phyloP scores from a whole-genome alignment of 345 rosid species.

The Brassica juncea region DNA sequence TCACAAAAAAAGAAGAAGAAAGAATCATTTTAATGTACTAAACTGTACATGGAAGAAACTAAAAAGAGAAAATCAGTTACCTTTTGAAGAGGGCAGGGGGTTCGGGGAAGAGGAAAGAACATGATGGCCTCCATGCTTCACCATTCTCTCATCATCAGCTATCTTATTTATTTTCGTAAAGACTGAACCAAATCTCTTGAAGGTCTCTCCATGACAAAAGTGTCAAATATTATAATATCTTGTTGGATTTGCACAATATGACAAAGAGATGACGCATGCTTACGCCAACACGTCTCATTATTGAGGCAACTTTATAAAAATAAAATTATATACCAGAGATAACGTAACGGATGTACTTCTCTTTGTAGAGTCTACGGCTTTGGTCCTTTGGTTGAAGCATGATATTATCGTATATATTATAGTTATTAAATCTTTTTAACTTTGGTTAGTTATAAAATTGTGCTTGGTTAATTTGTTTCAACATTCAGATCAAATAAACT shows the following conservation, averaged over 20 bases:
- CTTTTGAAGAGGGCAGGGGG: conserved; percentile 54
- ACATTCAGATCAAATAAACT: neutral
- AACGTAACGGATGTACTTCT: neutral
- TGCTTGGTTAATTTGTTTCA: neutral
- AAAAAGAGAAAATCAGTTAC: conserved; percentile 19
- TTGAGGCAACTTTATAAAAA: conserved; percentile 8
- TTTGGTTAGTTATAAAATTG: too few relatives aligned
- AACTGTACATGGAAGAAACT: conserved; percentile 12
- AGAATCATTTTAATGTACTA: conserved; percentile 6
- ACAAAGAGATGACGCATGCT: conserved; percentile 54
- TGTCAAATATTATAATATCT: conserved; percentile 28
- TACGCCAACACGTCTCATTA: conserved; percentile 54
- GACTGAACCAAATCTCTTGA: conserved; percentile 46
- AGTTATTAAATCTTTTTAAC: too few relatives aligned
- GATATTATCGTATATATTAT: too few relatives aligned
- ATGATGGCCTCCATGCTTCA: conserved; percentile 77
- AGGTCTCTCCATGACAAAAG: conserved; percentile 36
- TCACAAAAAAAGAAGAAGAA: too few relatives aligned
- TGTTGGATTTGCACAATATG: conserved; percentile 34
- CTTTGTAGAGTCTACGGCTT: neutral
- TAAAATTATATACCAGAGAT: conserved; percentile 6
- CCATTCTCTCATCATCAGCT: conserved; percentile 43
- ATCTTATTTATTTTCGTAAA: conserved; percentile 15
- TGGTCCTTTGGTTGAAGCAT: neutral
- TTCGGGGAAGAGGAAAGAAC: conserved; percentile 62